Conservation (phyloP, 768 basidiomycete species). For the Albatrellus ellisii region DNA sequence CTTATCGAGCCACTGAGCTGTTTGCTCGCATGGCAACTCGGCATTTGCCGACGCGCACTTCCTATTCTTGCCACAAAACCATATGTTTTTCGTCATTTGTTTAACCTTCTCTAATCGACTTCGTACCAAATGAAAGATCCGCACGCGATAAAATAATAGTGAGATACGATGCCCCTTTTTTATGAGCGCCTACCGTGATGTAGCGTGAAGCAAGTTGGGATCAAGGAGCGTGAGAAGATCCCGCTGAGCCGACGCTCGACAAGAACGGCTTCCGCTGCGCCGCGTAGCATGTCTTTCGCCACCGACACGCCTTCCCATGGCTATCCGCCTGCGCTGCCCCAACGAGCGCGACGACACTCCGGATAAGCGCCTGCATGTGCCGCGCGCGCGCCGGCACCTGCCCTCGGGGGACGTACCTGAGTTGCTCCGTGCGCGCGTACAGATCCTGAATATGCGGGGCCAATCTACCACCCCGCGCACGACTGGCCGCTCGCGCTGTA, state of each 20-base stretch:
- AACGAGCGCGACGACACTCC: conserved; percentile 24
- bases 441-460: conserved; percentile 45
- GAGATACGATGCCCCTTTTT: too few relatives aligned
- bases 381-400: conserved; percentile 30
- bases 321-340: conserved; percentile 27
- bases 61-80: too few relatives aligned
- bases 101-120: too few relatives aligned
- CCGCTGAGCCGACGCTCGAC: conserved; percentile 30
- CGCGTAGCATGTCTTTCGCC: conserved; percentile 22
- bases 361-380: conserved; percentile 29
- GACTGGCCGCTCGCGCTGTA: conserved; percentile 37
- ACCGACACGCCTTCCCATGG: not conserved
- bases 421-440: conserved; percentile 31
- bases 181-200: too few relatives aligned
- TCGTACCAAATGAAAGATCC: too few relatives aligned
- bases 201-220: too few relatives aligned
- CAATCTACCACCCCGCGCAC: conserved; percentile 28
- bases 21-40: too few relatives aligned
- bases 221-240: too few relatives aligned
- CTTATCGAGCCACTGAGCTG: too few relatives aligned
- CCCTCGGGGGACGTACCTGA: conserved; percentile 24
- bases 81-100: too few relatives aligned
- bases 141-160: too few relatives aligned
- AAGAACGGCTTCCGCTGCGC: conserved; percentile 29
- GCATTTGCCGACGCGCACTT: too few relatives aligned